Base-by-base conservation (phyloP, 768 basidiomycete species). In the Xerocomellus intermedius region DNA sequence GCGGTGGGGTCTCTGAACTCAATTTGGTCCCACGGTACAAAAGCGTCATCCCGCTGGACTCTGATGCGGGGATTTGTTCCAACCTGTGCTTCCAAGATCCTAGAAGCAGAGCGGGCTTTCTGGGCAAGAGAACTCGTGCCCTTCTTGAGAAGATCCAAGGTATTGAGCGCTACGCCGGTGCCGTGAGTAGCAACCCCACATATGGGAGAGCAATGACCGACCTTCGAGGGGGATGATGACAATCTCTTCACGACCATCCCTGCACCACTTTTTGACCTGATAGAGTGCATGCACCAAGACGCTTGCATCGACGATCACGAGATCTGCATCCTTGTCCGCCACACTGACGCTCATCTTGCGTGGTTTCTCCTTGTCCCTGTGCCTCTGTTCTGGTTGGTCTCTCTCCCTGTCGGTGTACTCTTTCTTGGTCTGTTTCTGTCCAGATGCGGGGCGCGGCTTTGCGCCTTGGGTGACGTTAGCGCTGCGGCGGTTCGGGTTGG, bases 141-240 rank as follows among this genome's bases (percentile, higher is more conserved):
- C 68, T 96, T 97, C 81, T 97, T 97, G 65, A 96, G 81, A 2
- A 95, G 75, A 67, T 97, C 94, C 3, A 97, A 80, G 0, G 94
- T 95, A 64, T 94, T 95, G 26, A 97, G 79, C 9, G 89, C 94
- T 96, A 68, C 24, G 48, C 22, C 24, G 41, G 24, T 32, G 32
- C 42, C 16, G 22, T 61, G 58, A 63, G 63, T 35, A 46, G 5
- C 46, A 48, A 54, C 49, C 12, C 26, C 8, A 24, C 19, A 17
- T 17, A 35, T 24, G 37, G 39, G 26, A 56, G 32, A 28, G 37
- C 2, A 8, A 35, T 22, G 2, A 75, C 80, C 48, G 58, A 94
- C 94, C 92, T 82, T 97, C 94, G 26, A 94, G 82, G 7, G 94
- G 94, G 42, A 94, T 77, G 45, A 97, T 83, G 47, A 97, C 64